A percentile compares a stretch with the other conserved stretches of the same genome.
phyloP scores from a whole-genome alignment of 1,139 yeast species.

The Eremothecium sinecaudum region DNA sequence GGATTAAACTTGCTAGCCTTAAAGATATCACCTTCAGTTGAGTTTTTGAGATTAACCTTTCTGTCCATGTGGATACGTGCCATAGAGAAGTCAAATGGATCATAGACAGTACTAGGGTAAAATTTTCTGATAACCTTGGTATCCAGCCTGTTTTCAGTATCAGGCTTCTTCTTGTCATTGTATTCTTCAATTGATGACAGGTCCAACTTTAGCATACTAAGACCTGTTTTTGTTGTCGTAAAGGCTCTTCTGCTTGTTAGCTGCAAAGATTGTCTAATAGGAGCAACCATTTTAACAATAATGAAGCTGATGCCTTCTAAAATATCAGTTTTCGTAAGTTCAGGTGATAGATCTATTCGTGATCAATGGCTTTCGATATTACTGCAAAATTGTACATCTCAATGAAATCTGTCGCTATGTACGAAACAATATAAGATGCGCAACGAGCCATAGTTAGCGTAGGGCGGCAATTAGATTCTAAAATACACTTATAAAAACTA shows the following conservation, averaged over 20 bases:
- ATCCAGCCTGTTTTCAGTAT: conserved; percentile 13
- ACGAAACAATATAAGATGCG: too few species aligned
- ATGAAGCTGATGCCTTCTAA: too few species aligned
- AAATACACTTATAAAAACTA: too few species aligned
- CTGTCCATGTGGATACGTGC: conserved; percentile 38
- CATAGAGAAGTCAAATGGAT: conserved; percentile 66
- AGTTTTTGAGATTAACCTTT: conserved; percentile 16
- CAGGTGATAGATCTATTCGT: too few species aligned
- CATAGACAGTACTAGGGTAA: conserved; percentile 38
- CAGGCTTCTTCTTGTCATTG: not conserved
- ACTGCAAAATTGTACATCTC: too few species aligned
- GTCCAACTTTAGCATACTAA: not conserved
- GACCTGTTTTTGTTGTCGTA: not conserved
- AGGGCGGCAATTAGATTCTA: too few species aligned
- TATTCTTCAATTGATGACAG: not conserved
- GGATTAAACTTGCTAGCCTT: conserved; percentile 54
- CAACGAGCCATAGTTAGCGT: too few species aligned
- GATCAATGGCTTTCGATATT: too few species aligned
- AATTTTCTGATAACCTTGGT: conserved; percentile 18
- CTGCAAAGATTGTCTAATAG: not conserved
- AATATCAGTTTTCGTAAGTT: too few species aligned
- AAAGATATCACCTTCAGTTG: conserved; percentile 35
- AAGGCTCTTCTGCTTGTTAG: not conserved
- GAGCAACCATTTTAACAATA: not conserved
- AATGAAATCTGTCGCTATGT: too few species aligned